Base-by-base conservation (phyloP, 2,329 filamentous ascomycete genomes). In the Nemania serpens region DNA sequence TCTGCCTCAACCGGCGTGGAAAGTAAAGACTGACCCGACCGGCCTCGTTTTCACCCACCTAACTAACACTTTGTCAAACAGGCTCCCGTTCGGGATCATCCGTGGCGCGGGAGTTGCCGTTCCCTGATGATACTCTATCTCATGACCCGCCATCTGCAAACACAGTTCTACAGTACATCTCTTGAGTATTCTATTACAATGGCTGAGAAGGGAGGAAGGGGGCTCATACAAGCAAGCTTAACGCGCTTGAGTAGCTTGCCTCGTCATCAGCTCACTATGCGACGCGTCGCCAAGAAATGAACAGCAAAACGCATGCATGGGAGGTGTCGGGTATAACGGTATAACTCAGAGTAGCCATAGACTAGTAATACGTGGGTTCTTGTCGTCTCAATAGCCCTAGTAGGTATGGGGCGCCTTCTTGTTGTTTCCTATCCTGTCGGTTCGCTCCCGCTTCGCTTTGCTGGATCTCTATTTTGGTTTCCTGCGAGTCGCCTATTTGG, bases 241-340 rank as follows among this genome's bases (percentile, higher is more conserved):
- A 39, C 36, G 25, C 36, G 11, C 42, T 55, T 45, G 43, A 47
- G 46, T 39, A 54, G 41, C 45, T 60, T 55, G 61, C 57, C 57
- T 61, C 53, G 53, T 61, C 57, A 63, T 58, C 61, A 61, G 61
- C 54, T 61, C 47, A 42, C 53, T 33, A 48, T 45, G 47, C 37
- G 36, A 59, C 42, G 45, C 37, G 45, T 48, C 39, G 56, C 61
- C 57, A 63, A 60, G 61, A 56, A 54, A 52, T 48, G 58, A 29
- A 58, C 49, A 55, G 57, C 53, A 36, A 46, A 54, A 22, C n/a
- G 11, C 2, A 17, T 34, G 7, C 15, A 5, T 3, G 13, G 25
- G 13, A 15, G 52, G 49, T 29, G 25, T 3, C 25, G 25, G 25
- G 25, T 29, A 29, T 25, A 34, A 37, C 47, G 25, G 25, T 29